Percentiles rank a stretch among this genome's conserved stretches.
Evolutionary conservation across 2,329 filamentous ascomycete genomes (phyloP).

Genomic region (Fusarium sp.): DNA sequence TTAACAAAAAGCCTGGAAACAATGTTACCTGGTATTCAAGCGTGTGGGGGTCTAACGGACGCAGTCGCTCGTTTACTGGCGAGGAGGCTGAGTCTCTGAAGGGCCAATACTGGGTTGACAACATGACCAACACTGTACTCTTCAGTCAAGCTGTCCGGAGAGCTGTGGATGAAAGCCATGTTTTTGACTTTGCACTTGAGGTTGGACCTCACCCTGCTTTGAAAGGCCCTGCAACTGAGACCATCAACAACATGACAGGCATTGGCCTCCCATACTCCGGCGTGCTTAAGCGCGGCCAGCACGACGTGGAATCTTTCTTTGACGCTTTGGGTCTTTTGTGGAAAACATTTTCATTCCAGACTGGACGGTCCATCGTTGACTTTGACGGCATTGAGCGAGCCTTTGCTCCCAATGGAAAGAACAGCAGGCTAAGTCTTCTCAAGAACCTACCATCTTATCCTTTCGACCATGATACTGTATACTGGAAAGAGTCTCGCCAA

Average conservation of each 20-base stretch:
- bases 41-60: not conserved
- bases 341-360: not conserved
- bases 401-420: not conserved
- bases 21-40: not conserved
- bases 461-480: not conserved
- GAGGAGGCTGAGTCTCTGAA: not conserved
- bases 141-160: constrained; percentile 36
- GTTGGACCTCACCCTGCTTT: not conserved
- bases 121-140: constrained; percentile 39
- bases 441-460: not conserved
- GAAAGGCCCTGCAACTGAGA: not conserved
- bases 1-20: not conserved
- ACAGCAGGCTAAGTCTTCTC: not conserved
- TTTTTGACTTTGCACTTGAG: not conserved
- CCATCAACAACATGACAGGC: not conserved
- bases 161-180: not conserved
- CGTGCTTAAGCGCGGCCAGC: not conserved
- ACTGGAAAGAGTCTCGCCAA: not conserved
- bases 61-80: not conserved
- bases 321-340: not conserved
- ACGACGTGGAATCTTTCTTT: not conserved
- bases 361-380: not conserved
- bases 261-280: not conserved
- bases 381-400: not conserved
- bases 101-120: constrained; percentile 1